Conservation (phyloP, 2,329 filamentous ascomycete genomes). For the Didymella sp. region DNA sequence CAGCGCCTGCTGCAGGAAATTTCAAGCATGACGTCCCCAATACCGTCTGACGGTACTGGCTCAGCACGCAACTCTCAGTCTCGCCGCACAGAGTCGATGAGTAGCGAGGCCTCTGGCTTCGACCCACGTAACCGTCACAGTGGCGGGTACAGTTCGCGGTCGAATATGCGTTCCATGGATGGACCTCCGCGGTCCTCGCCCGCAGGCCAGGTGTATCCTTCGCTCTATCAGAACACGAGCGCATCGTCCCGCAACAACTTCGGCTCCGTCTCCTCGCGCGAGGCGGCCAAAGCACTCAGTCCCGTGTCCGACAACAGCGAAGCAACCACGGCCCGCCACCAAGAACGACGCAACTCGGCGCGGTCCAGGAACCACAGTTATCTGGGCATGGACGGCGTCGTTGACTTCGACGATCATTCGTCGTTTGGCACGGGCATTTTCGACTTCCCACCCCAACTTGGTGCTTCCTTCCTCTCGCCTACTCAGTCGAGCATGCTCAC, state of each 20-base stretch:
- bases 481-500: constrained; percentile 27
- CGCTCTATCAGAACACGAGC: constrained; percentile 27
- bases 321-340: constrained; percentile 30
- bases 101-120: constrained; percentile 47
- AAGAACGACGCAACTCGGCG: constrained; percentile 33
- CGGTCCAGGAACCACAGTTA: constrained; percentile 33
- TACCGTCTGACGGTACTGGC: constrained; percentile 51
- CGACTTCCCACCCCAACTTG: constrained; percentile 38
- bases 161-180: constrained; percentile 36
- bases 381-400: constrained; percentile 38
- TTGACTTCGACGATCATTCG: constrained; percentile 33
- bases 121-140: constrained; percentile 63
- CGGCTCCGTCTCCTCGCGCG: constrained; percentile 29
- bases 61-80: constrained; percentile 53
- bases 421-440: constrained; percentile 26
- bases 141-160: constrained; percentile 63
- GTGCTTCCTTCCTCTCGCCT: constrained; percentile 39
- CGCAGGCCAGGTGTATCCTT: constrained; percentile 33
- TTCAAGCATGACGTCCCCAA: constrained; percentile 65
- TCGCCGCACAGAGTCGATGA: constrained; percentile 53
- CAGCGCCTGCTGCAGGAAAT: constrained; percentile 62
- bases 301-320: constrained; percentile 42
- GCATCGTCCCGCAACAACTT: constrained; percentile 27
- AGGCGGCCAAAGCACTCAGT: constrained; percentile 35
- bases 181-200: constrained; percentile 40